Evolutionary conservation across 805 yeast species (phyloP), one percentile per base, ranked within the genome.

Genomic region (Zygosaccharomyces bisporus): DNA sequence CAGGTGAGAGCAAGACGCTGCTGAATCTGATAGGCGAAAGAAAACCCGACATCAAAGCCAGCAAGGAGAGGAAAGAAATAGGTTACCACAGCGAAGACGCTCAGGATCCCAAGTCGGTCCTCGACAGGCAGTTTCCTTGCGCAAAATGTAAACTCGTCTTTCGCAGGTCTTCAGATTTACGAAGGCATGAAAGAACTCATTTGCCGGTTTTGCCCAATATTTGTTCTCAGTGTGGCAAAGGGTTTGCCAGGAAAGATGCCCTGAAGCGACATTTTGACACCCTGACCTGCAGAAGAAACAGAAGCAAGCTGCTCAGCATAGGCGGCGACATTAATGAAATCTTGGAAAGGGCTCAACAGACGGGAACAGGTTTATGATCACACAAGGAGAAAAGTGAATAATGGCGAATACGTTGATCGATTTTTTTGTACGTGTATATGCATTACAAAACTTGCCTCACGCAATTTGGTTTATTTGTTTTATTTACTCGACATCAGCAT

Each of bases 161-260:
- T 61, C 71, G 83, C 42, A 69, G 93, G 30, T 75, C 84, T 1
- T 74, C 82, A 2, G 91, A 83, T 63, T 70, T 83, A 53, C 80
- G 81, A 58, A 72, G 91, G 44, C 93, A 84, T 57, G 86, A 81
- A 54, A 80, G 84, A 57, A 86, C 83, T 34, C 95, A 85, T 64
- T 64, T 82, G 37, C 58, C 80, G 18, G 77, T 82, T 1, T 76
- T 86, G 6, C 90, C 91, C 1, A 82, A 86, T 57, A 78, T 83
- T 37, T 85, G 95, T 63, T 78, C 81, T 4, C 66, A 72, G 13
- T 85, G 95, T 67, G 87, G 86, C 29, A 85, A 85, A 57, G 90
- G 93, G 0, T 85, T 85, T 71, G 91, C 93, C 1, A 68, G 95
- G 38, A 83, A 83, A 55, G 95, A 85, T 64, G 93, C 93, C 0